These are phyloP conservation scores for Helenozyma baotianmanensis DNA, from an alignment of 805 yeast genomes.

Conservation along the genomic window DNA sequence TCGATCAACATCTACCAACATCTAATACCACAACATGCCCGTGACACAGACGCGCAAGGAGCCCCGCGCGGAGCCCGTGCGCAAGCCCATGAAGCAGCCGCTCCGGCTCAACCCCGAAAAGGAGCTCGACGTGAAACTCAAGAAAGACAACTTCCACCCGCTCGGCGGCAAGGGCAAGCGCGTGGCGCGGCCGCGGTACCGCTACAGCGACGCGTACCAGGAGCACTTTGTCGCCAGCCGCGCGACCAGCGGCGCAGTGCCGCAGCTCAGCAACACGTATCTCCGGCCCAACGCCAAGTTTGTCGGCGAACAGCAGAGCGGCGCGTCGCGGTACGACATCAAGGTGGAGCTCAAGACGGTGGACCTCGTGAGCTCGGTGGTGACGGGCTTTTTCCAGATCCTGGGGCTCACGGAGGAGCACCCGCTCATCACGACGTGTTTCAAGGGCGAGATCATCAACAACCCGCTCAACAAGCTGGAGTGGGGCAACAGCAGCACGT, in stretches of 20 bases:
- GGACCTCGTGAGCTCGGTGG: slow-evolving; percentile 43
- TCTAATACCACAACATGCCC: too few species aligned
- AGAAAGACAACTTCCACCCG: too few species aligned
- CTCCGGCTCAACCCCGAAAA: too few species aligned
- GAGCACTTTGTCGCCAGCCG: slow-evolving; percentile 7
- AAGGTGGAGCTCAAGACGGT: slow-evolving; percentile 64
- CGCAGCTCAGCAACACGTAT: slow-evolving; percentile 35
- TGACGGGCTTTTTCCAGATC: slow-evolving; percentile 61
- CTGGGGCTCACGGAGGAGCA: slow-evolving; percentile 59
- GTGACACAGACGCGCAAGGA: slow-evolving; percentile 6
- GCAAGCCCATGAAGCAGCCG: slow-evolving; percentile 1
- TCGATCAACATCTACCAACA: too few species aligned
- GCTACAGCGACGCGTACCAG: slow-evolving; percentile 7
- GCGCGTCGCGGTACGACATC: slow-evolving; percentile 60
- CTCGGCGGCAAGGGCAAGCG: too few species aligned
- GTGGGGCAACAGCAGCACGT: slow-evolving; percentile 19
- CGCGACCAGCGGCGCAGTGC: slow-evolving; percentile 10
- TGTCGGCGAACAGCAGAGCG: slow-evolving; percentile 68
- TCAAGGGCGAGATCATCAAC: slow-evolving; percentile 68
- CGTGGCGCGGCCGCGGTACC: slow-evolving; percentile 2
- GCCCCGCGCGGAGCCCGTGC: too few species aligned
- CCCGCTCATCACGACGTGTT: slow-evolving; percentile 65
- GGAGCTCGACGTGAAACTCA: too few species aligned
- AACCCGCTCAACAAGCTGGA: slow-evolving; percentile 28
- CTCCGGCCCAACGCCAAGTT: slow-evolving; percentile 61